phyloP scores from a whole-genome alignment of 805 yeast genomes.

The Brettanomyces anomalus region DNA sequence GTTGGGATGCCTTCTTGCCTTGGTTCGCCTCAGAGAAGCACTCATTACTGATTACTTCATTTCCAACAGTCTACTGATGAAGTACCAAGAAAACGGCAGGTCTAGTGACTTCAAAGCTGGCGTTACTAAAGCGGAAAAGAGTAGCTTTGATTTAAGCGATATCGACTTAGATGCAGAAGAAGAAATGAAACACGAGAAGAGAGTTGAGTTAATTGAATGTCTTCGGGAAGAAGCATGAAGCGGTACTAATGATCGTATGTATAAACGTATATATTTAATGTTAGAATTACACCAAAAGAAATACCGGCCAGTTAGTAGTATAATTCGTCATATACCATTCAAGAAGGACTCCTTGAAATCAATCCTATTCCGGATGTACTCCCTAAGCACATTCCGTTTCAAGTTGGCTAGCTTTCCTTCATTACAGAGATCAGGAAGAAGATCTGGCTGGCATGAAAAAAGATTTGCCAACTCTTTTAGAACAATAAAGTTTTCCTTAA shows the following conservation, averaged over 20 bases:
- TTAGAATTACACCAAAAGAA: too few species aligned
- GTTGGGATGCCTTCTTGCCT: too few species aligned
- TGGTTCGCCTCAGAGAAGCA: conserved; percentile 6
- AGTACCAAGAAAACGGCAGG: conserved; percentile 13
- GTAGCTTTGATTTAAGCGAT: not conserved
- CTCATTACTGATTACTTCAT: conserved; percentile 13
- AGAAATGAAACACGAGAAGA: too few species aligned
- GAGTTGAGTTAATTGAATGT: not conserved
- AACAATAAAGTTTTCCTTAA: conserved; percentile 36
- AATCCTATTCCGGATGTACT: conserved; percentile 57
- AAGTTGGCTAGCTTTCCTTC: conserved; percentile 71
- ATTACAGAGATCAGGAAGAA: conserved; percentile 65
- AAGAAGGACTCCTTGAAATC: conserved; percentile 51
- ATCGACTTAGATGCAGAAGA: not conserved
- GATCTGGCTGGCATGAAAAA: conserved; percentile 76
- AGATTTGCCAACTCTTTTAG: conserved; percentile 77
- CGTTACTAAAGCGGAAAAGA: conserved; percentile 8
- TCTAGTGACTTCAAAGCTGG: conserved; percentile 12
- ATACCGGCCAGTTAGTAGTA: too few species aligned
- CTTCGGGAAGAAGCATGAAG: not conserved
- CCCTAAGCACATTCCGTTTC: conserved; percentile 52
- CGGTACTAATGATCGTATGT: not conserved
- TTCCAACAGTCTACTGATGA: conserved; percentile 12
- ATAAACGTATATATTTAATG: not conserved
- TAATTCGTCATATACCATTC: conserved; percentile 14